Evolutionary conservation across 768 basidiomycete species (phyloP).

Genomic region (Cubamyces sp.): DNA sequence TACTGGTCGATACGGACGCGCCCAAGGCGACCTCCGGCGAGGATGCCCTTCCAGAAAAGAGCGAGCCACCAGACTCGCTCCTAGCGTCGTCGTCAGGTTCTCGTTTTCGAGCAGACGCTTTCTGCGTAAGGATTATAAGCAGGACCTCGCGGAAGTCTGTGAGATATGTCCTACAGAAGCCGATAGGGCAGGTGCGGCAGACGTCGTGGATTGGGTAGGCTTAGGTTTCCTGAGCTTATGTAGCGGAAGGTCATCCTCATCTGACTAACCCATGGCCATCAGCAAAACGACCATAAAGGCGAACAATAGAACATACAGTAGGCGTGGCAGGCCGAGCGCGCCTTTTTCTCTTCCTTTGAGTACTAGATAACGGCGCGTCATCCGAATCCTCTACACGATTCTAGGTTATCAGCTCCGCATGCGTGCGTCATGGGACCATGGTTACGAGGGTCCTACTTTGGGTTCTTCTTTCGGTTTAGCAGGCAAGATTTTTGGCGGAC

Average conservation of each 20-base stretch:
- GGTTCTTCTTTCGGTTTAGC: background rate
- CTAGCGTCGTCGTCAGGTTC: background rate
- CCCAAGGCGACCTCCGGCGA: slow-evolving; percentile 23
- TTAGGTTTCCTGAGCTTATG: slow-evolving; percentile 9
- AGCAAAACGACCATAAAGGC: too few relatives aligned
- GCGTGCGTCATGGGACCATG: background rate
- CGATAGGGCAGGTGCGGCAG: background rate
- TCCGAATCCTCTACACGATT: slow-evolving; percentile 2
- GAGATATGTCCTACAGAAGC: background rate
- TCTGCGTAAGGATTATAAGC: background rate
- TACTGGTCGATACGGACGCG: background rate
- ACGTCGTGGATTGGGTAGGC: background rate
- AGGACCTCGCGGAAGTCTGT: background rate
- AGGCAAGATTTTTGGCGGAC: background rate
- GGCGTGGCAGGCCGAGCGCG: background rate
- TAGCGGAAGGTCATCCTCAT: slow-evolving; percentile 10
- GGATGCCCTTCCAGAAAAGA: slow-evolving; percentile 22
- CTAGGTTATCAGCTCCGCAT: slow-evolving; percentile 6
- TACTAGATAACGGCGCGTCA: slow-evolving; percentile 5
- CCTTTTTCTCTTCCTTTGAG: slow-evolving; percentile 9
- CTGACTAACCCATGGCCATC: background rate
- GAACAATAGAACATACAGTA: slow-evolving; percentile 6
- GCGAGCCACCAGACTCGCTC: slow-evolving; percentile 21
- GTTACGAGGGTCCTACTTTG: background rate
- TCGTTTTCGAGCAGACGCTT: too few relatives aligned